Percentiles rank a stretch among this genome's conserved stretches.
Conservation (phyloP, 305 asterid species). For the Plantago rigida region DNA sequence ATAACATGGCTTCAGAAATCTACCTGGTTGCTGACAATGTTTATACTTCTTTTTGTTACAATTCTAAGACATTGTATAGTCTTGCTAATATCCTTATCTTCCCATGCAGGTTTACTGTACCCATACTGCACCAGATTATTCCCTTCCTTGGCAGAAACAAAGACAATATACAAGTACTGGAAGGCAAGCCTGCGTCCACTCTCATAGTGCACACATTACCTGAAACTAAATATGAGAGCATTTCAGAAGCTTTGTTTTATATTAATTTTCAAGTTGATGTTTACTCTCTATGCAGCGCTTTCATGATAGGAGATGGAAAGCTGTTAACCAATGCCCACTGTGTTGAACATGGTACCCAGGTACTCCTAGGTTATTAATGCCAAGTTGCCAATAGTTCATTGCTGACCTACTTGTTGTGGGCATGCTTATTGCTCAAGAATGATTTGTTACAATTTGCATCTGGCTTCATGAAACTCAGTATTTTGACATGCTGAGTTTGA, state of each 20-base stretch:
- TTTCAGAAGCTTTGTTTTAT: neutral
- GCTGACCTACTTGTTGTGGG: too few species aligned
- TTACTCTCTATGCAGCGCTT: slow-evolving; percentile 38
- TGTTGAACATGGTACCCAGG: slow-evolving; percentile 55
- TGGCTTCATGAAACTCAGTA: too few species aligned
- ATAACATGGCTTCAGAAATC: neutral
- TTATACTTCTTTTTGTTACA: neutral
- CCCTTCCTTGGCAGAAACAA: slow-evolving; percentile 99
- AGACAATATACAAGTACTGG: slow-evolving; percentile 91
- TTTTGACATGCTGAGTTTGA: neutral
- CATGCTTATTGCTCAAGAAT: neutral
- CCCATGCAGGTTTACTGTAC: slow-evolving; percentile 72
- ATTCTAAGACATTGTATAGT: neutral
- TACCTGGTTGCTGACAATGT: slow-evolving; percentile 5
- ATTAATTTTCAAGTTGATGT: neutral
- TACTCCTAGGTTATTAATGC: slow-evolving; percentile 18
- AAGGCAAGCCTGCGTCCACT: slow-evolving; percentile 52
- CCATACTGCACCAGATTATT: slow-evolving; percentile 90
- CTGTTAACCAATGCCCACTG: slow-evolving; percentile 61
- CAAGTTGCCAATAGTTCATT: neutral
- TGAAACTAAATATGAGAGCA: neutral
- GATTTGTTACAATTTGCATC: too few species aligned
- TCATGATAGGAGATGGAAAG: slow-evolving; percentile 53
- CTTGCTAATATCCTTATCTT: slow-evolving; percentile 4
- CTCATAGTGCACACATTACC: neutral